These are phyloP conservation scores for Apium graveolens DNA, from an alignment of 129 eudicot species.

Conservation along the genomic window DNA sequence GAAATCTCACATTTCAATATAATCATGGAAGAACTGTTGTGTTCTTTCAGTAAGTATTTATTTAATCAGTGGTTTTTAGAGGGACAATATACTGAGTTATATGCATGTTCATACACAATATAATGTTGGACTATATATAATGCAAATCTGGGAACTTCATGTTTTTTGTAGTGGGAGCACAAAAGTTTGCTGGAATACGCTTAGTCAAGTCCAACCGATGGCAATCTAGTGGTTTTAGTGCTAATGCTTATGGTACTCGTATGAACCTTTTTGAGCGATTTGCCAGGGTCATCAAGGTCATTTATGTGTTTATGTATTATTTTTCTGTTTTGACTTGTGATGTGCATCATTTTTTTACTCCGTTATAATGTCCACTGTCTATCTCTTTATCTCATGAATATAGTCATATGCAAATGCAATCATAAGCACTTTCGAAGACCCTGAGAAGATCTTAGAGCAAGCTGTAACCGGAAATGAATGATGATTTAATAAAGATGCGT, in stretches of 20 bases:
- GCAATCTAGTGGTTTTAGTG: constrained; percentile 37
- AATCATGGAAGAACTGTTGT: neutral
- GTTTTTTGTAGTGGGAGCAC: constrained; percentile 53
- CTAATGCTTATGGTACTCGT: constrained; percentile 41
- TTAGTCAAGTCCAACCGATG: constrained; percentile 34
- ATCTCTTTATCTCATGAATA: constrained; percentile 13
- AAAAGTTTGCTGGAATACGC: constrained; percentile 41
- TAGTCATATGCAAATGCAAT: constrained; percentile 96
- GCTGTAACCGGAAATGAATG: constrained; percentile 85
- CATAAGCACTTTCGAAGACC: constrained; percentile 85
- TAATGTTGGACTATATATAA: neutral
- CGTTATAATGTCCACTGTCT: constrained; percentile 2
- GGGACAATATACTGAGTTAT: neutral
- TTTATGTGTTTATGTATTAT: neutral
- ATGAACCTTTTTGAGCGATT: constrained; percentile 93
- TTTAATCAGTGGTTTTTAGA: neutral
- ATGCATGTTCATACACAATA: neutral
- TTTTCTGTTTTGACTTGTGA: constrained; percentile 10
- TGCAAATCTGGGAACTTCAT: neutral
- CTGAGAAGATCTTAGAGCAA: constrained; percentile 96
- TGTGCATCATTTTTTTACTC: constrained; percentile 2
- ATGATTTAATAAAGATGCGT: constrained; percentile 91
- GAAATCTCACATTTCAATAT: neutral
- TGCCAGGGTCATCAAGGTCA: constrained; percentile 95
- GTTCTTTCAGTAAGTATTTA: neutral